A percentile compares a stretch with the other conserved stretches of the same genome.
Evolutionary conservation across 75 land plant species (phyloP).

Genomic region (Sequoiadendron giganteum): DNA sequence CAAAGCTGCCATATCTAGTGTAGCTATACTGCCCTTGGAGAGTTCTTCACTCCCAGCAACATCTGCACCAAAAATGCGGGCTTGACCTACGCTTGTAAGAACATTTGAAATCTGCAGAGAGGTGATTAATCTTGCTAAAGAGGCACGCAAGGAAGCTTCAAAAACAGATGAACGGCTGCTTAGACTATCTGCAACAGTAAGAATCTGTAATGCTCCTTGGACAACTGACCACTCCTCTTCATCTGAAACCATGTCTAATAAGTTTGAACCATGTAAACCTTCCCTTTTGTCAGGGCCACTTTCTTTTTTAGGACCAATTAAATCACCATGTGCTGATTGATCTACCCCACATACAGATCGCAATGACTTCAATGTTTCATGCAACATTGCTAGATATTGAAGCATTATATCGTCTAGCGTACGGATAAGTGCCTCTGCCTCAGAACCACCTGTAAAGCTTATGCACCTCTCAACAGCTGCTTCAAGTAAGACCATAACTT

Average conservation of each 20-base stretch:
- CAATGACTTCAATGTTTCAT: conserved; percentile 86
- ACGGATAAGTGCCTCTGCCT: conserved; percentile 84
- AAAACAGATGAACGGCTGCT: conserved; percentile 88
- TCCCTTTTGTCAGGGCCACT: conserved; percentile 67
- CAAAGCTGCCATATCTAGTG: conserved; percentile 77
- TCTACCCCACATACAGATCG: conserved; percentile 90
- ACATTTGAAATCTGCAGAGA: conserved; percentile 61
- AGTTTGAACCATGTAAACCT: conserved; percentile 32
- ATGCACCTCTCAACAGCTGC: conserved; percentile 96
- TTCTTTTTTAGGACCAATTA: conserved; percentile 62
- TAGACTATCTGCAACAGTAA: conserved; percentile 88
- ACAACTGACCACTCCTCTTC: conserved; percentile 99
- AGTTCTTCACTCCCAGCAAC: conserved; percentile 33
- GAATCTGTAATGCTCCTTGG: conserved; percentile 92
- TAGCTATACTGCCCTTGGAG: conserved; percentile 38
- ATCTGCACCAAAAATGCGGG: conserved; percentile 21
- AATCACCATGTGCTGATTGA: conserved; percentile 28
- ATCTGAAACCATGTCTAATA: conserved; percentile 75
- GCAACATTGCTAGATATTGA: conserved; percentile 72
- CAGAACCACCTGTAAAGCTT: conserved; percentile 96
- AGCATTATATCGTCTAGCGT: conserved; percentile 90
- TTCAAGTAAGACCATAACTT: conserved; percentile 76
- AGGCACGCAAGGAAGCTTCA: conserved; percentile 95
- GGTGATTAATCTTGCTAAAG: conserved; percentile 75
- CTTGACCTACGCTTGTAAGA: conserved; percentile 46